phyloP scores from a whole-genome alignment of 2,329 filamentous ascomycete genomes.

The Drechslerella coelobrocha region DNA sequence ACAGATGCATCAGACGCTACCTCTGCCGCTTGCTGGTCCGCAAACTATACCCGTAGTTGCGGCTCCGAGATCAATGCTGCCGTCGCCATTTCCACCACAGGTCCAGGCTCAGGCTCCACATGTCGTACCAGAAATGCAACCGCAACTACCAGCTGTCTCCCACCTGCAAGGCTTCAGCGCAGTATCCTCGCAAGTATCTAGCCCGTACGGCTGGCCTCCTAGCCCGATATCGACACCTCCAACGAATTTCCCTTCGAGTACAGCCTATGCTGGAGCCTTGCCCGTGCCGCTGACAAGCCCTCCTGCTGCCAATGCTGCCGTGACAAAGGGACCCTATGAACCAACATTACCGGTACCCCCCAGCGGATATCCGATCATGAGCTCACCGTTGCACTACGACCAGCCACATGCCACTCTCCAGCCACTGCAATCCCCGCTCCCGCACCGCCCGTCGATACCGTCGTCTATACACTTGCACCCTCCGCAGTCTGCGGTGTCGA shows the following conservation, averaged over 20 bases:
- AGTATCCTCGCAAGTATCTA: slow-evolving; percentile 43
- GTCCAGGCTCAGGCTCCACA: slow-evolving; percentile 56
- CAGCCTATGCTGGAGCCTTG: slow-evolving; percentile 19
- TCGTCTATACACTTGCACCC: slow-evolving; percentile 59
- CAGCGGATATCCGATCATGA: slow-evolving; percentile 52
- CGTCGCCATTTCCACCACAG: slow-evolving; percentile 59
- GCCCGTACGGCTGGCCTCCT: slow-evolving; percentile 55
- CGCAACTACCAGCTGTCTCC: slow-evolving; percentile 54
- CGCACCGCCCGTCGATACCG: slow-evolving; percentile 56
- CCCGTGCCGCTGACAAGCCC: slow-evolving; percentile 50
- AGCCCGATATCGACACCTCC: slow-evolving; percentile 55
- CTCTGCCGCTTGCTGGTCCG: slow-evolving; percentile 29
- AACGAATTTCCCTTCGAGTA: slow-evolving; percentile 45
- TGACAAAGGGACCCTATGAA: slow-evolving; percentile 50
- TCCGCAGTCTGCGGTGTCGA: slow-evolving; percentile 62
- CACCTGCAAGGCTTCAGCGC: slow-evolving; percentile 43
- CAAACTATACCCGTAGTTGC: slow-evolving; percentile 63
- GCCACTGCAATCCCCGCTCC: slow-evolving; percentile 58
- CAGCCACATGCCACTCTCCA: slow-evolving; percentile 54
- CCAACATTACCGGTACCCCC: slow-evolving; percentile 53
- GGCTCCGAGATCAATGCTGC: slow-evolving; percentile 66
- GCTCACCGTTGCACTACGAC: slow-evolving; percentile 54
- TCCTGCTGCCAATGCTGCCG: slow-evolving; percentile 53
- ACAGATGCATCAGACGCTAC: slow-evolving; percentile 64
- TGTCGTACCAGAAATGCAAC: slow-evolving; percentile 59